Evolutionary conservation across 371 early-diverging fungal genomes (phyloP).

Genomic region (Umbelopsis sp.): DNA sequence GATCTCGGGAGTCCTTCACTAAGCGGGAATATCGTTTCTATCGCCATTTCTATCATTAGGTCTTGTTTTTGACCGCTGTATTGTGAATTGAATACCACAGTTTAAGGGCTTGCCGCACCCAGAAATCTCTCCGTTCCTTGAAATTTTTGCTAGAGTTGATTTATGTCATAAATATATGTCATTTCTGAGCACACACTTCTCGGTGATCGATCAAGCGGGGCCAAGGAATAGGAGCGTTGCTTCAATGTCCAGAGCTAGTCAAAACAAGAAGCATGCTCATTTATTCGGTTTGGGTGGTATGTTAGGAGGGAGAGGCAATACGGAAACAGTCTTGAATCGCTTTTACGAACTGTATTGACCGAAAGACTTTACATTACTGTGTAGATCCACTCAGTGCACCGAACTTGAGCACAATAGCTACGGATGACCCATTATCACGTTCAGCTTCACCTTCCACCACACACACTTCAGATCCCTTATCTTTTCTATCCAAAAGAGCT

Average conservation of each 20-base stretch:
- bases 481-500: background rate
- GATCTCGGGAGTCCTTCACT: background rate
- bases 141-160: background rate
- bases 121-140: background rate
- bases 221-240: background rate
- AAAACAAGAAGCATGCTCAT: slow-evolving; percentile 10
- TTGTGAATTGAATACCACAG: slow-evolving; percentile 11
- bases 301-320: background rate
- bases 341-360: background rate
- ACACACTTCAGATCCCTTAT: background rate
- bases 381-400: slow-evolving; percentile 10
- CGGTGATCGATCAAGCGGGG: background rate
- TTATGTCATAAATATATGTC: background rate
- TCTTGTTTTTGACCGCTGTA: slow-evolving; percentile 17
- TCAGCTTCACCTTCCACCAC: slow-evolving; percentile 6
- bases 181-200: background rate
- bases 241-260: slow-evolving; percentile 4
- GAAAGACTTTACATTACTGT: background rate
- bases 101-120: background rate
- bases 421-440: background rate
- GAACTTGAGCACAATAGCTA: background rate
- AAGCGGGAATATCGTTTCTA: background rate
- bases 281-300: slow-evolving; percentile 11
- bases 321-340: background rate
- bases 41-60: background rate